Evolutionary conservation across 2,329 filamentous ascomycete genomes (phyloP), one percentile per base, ranked within the genome.

Genomic region (Apiospora malaysiana): DNA sequence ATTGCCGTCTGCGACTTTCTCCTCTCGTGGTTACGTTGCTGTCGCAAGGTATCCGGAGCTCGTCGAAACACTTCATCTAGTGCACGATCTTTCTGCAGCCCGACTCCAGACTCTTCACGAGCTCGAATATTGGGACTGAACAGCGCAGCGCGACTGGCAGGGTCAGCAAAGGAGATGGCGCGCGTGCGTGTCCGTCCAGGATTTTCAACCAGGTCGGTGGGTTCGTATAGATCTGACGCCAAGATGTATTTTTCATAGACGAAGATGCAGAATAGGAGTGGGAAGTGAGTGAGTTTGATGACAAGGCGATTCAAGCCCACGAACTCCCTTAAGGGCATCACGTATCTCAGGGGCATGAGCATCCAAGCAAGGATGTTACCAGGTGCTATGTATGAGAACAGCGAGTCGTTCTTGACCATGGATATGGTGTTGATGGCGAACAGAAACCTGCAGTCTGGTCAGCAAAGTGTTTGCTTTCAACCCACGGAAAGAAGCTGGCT

Each of bases 391-490:
- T 98, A 98, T 4, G 94, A 97, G 84, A 98, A 98, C 0, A 98
- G 85, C 0, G 94, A 93, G 79, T 98, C 95, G n/a, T 96, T 97
- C 81, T 98, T 98, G 74, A 98, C 95, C 93, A 97, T 97, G 5
- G 94, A 97, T 68, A 98, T 97, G 5, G 95, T 97, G 79, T 98
- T 98, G 80, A 98, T 94, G 0, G 95, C 95, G 78, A 98, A 98
- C 2, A 98, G 83, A 79, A 97, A 98, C 71, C 87, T 89, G 66
- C 8, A 5, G 25, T 1, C 14, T 10, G 66, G 74, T 76, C 72
- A 76, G 47, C 9, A 69, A 43, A 42, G 12, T 2, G 1, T 43
- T 42, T 7, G 8, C 69, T n/a, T 10, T 23, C 9, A 10, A 8
- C 0, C 16, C n/a, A 12, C 16, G 16, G 21, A 40, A 40, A 40